Evolutionary conservation across 164 flowering plant genomes (phyloP).

Genomic region (Sedum album): DNA sequence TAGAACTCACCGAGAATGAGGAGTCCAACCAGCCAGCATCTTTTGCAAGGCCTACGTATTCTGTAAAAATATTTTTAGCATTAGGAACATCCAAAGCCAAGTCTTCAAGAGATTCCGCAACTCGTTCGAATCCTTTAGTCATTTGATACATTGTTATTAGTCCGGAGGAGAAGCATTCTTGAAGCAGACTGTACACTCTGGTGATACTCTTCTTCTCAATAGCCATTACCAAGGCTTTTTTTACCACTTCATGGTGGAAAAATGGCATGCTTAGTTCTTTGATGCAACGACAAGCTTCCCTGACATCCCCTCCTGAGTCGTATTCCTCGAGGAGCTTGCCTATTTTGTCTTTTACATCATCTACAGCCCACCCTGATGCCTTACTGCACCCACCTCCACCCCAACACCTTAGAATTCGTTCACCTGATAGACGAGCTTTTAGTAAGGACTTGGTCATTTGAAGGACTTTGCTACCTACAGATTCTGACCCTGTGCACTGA

Average conservation of each 20-base stretch:
- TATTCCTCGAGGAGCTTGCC: not conserved
- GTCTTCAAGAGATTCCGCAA: not conserved
- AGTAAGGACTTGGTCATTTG: conserved; percentile 58
- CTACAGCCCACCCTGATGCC: not conserved
- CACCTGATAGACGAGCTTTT: conserved; percentile 56
- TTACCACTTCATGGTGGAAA: not conserved
- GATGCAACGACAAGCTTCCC: conserved; percentile 3
- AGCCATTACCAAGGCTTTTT: not conserved
- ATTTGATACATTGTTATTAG: not conserved
- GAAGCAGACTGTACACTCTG: not conserved
- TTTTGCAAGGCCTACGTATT: not conserved
- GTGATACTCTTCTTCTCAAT: not conserved
- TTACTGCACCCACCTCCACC: conserved; percentile 5
- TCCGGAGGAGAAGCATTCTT: conserved; percentile 1
- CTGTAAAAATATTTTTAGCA: not conserved
- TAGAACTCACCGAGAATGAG: not conserved
- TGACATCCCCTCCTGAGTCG: not conserved
- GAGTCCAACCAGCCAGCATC: not conserved
- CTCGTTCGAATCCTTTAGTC: not conserved
- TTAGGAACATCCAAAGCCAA: conserved; percentile 5
- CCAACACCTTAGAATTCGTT: conserved; percentile 16
- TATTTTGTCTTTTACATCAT: not conserved
- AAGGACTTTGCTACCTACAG: conserved; percentile 46
- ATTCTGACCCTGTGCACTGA: conserved; percentile 26
- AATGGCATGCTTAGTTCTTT: not conserved